phyloP scores from a whole-genome alignment of 768 basidiomycete genomes.

The Boletus eberwhitei region DNA sequence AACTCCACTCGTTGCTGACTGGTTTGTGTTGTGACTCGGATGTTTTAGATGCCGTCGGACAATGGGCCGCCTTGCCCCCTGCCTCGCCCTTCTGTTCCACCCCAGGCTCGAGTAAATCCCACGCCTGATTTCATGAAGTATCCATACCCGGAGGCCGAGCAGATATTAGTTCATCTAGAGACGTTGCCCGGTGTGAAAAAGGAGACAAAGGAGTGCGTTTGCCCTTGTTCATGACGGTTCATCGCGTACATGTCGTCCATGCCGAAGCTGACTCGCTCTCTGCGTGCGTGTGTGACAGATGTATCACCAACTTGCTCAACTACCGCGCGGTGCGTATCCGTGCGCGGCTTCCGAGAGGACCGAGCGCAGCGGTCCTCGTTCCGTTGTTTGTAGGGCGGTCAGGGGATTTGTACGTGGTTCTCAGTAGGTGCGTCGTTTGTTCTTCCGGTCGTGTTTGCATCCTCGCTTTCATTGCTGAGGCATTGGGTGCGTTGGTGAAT shows the following conservation, averaged over 20 bases:
- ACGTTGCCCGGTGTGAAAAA: slow-evolving; percentile 8
- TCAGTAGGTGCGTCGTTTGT: slow-evolving; percentile 62
- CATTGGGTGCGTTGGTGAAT: neutral
- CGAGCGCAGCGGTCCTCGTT: slow-evolving; percentile 74
- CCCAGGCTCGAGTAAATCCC: neutral
- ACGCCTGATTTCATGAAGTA: slow-evolving; percentile 18
- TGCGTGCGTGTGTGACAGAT: slow-evolving; percentile 8
- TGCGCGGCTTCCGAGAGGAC: slow-evolving; percentile 50
- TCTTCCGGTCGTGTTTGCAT: neutral
- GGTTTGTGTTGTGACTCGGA: neutral
- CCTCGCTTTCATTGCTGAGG: neutral
- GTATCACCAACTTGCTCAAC: slow-evolving; percentile 24
- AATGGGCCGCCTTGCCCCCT: neutral
- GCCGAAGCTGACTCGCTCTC: neutral
- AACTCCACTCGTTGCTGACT: no score
- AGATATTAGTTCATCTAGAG: slow-evolving; percentile 9
- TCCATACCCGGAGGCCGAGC: slow-evolving; percentile 12
- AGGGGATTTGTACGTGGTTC: slow-evolving; percentile 81
- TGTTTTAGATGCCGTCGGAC: slow-evolving; percentile 13
- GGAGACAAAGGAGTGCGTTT: slow-evolving; percentile 24
- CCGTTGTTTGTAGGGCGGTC: slow-evolving; percentile 80
- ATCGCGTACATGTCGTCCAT: neutral
- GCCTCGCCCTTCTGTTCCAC: neutral
- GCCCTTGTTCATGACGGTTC: neutral
- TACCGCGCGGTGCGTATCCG: slow-evolving; percentile 26